Percentiles rank a stretch among this genome's conserved stretches.
Evolutionary conservation across 2,329 filamentous ascomycete genomes (phyloP).

Genomic region (Cordyceps cicadae): DNA sequence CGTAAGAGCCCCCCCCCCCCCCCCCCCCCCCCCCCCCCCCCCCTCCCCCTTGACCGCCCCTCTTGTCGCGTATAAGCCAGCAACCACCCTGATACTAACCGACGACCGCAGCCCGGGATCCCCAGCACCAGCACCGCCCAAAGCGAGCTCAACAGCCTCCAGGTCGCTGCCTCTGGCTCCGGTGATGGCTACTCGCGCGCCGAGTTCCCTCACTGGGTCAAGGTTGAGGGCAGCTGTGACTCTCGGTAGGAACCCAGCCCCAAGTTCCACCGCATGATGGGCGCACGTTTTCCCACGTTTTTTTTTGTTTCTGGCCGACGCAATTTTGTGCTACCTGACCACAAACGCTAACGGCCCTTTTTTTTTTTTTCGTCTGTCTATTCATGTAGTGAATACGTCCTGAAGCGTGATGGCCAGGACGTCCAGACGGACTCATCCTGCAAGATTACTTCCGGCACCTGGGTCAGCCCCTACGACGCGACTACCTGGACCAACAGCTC

Average conservation of each 20-base stretch:
- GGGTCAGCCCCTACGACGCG: conserved; percentile 68
- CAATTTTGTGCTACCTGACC: not conserved
- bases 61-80: not conserved
- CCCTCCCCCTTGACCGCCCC: not conserved
- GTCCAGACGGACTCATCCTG: conserved; percentile 55
- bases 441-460: conserved; percentile 55
- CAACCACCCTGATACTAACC: not conserved
- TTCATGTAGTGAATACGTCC: conserved; percentile 50
- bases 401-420: conserved; percentile 62
- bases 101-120: conserved; percentile 45
- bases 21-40: no score
- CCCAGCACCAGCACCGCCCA: conserved; percentile 51
- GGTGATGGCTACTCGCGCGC: conserved; percentile 54
- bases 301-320: not conserved
- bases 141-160: conserved; percentile 49
- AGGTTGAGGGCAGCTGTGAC: conserved; percentile 58
- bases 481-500: conserved; percentile 57
- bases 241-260: conserved; percentile 43
- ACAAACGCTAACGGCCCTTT: not conserved
- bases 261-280: not conserved
- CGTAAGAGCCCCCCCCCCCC: no score
- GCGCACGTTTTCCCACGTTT: no score
- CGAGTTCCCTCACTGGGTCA: conserved; percentile 65
- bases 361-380: no score
- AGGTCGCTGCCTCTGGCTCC: conserved; percentile 46